Evolutionary conservation across 2,329 filamentous ascomycete genomes (phyloP).

Genomic region (Ploettnerulaceae sp.): DNA sequence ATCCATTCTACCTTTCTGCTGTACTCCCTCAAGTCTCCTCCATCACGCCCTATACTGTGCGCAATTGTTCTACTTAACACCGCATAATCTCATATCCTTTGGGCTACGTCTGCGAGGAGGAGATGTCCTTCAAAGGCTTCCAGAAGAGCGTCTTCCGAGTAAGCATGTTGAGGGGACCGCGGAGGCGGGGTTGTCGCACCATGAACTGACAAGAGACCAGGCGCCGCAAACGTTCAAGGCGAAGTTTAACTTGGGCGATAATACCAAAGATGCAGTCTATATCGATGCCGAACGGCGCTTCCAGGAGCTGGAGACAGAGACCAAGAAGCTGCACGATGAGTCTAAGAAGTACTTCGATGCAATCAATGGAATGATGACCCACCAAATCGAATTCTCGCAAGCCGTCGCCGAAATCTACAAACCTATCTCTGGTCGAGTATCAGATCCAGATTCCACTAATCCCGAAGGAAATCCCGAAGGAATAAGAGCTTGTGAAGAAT

Average conservation of each 20-base stretch:
- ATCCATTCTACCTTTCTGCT: constrained; percentile 1
- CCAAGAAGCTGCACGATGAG: constrained; percentile 94
- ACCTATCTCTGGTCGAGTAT: constrained; percentile 92
- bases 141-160: constrained; percentile 85
- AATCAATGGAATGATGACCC: constrained; percentile 95
- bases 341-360: constrained; percentile 96
- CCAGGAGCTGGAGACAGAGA: constrained; percentile 88
- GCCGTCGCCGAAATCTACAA: constrained; percentile 96
- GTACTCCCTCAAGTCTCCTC: neutral
- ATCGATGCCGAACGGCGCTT: constrained; percentile 92
- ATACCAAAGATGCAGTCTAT: constrained; percentile 93
- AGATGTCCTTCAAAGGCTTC: constrained; percentile 93
- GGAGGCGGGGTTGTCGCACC: constrained; percentile 22
- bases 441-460: constrained; percentile 79
- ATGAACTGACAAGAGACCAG: constrained; percentile 38
- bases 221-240: constrained; percentile 88
- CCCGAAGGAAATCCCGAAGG: constrained; percentile 87
- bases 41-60: neutral
- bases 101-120: constrained; percentile 15
- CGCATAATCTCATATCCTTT: constrained; percentile 9
- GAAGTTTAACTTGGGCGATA: constrained; percentile 91
- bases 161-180: constrained; percentile 35
- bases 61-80: too few species aligned
- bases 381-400: constrained; percentile 98
- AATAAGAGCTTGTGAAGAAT: constrained; percentile 93